Evolutionary conservation across 345 rosid species (phyloP).

Genomic region (Theobroma cacao): DNA sequence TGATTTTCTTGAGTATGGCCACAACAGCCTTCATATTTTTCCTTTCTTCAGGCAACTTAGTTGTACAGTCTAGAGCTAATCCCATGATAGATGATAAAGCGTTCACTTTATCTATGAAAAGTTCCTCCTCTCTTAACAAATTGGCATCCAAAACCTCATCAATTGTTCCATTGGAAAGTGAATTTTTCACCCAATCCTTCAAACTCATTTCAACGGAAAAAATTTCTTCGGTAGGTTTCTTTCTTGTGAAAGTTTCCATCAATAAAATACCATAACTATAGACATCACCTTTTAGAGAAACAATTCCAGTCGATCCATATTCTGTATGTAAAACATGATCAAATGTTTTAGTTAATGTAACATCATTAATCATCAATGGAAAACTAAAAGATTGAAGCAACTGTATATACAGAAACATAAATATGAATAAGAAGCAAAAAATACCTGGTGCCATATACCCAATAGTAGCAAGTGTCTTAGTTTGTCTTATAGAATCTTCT

Average conservation of each 20-base stretch:
- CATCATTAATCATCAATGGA: background rate
- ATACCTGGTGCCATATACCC: slow-evolving; percentile 19
- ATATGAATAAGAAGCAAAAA: background rate
- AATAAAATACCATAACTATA: slow-evolving; percentile 16
- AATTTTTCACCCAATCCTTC: background rate
- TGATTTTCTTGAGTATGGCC: slow-evolving; percentile 10
- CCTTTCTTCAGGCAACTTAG: slow-evolving; percentile 4
- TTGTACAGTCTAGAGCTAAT: slow-evolving; percentile 10
- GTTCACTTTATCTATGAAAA: background rate
- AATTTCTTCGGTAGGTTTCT: slow-evolving; percentile 10
- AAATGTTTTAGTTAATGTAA: background rate
- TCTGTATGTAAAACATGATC: background rate
- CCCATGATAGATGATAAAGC: slow-evolving; percentile 2
- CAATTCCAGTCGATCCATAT: background rate
- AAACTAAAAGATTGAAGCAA: background rate
- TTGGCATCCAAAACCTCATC: slow-evolving; percentile 6
- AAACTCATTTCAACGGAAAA: slow-evolving; percentile 5
- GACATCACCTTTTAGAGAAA: slow-evolving; percentile 13
- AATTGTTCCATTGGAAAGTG: background rate
- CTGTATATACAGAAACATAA: background rate
- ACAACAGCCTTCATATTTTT: slow-evolving; percentile 13
- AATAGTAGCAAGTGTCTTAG: slow-evolving; percentile 13
- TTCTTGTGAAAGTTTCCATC: slow-evolving; percentile 20
- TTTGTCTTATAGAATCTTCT: slow-evolving; percentile 7
- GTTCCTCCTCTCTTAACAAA: slow-evolving; percentile 10